Evolutionary conservation across 257 asterid species (phyloP).

Genomic region (Solanum piurae): DNA sequence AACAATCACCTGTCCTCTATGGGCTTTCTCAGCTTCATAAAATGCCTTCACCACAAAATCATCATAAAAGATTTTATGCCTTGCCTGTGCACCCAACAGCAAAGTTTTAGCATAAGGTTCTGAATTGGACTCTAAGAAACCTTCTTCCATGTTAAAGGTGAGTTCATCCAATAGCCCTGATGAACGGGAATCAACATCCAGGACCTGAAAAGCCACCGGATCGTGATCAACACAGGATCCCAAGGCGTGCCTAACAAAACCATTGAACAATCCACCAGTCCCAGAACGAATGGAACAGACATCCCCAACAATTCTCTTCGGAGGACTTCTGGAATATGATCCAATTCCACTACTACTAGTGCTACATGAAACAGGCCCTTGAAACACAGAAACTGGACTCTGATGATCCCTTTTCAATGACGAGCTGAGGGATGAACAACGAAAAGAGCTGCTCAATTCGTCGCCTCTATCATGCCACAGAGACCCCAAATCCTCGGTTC

Average conservation of each 20-base stretch:
- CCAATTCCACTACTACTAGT: constrained; percentile 31
- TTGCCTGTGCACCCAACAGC: constrained; percentile 64
- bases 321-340: constrained; percentile 46
- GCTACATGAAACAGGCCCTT: constrained; percentile 30
- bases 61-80: constrained; percentile 56
- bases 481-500: constrained; percentile 60
- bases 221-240: constrained; percentile 69
- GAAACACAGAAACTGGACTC: constrained; percentile 96
- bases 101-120: constrained; percentile 56
- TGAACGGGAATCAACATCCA: constrained; percentile 22
- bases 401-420: constrained; percentile 78
- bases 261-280: constrained; percentile 44
- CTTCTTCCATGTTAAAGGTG: constrained; percentile 76
- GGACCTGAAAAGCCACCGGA: constrained; percentile 27
- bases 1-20: constrained; percentile 67
- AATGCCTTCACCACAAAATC: constrained; percentile 74
- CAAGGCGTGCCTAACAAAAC: constrained; percentile 62
- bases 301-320: constrained; percentile 39
- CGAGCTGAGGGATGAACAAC: constrained; percentile 57
- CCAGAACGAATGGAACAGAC: constrained; percentile 38
- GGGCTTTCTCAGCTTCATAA: constrained; percentile 70
- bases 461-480: constrained; percentile 79
- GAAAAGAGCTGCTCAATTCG: constrained; percentile 56
- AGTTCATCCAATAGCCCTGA: constrained; percentile 52
- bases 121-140: constrained; percentile 23